Evolutionary conservation across 2,329 filamentous ascomycete genomes (phyloP), one percentile per base, ranked within the genome.

Genomic region (Phoma sp.): DNA sequence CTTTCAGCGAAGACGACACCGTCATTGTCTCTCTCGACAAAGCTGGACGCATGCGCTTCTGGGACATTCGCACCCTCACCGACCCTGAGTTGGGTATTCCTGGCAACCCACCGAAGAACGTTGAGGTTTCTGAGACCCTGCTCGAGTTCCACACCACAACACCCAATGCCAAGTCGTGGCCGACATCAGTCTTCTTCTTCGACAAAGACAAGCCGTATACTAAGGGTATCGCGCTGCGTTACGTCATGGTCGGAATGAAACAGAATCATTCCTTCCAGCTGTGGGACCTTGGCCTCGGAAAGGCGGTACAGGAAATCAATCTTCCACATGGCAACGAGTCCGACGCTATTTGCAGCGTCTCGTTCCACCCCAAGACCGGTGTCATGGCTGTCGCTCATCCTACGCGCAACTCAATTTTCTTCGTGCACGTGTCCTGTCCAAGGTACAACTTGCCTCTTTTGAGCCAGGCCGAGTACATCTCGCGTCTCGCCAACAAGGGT

Each of bases 191-290:
- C 54, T 84, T 96, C 73, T 89, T 99, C 76, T 87, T 99, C 65
- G 95, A 99, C 78, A 99, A 98, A 82, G 87, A 93, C 76, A 90
- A 93, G 59, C 92, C 95, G 40, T 97, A 96, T 77, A 86, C 88
- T 78, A 96, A 95, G 78, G 89, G 90, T 56, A 89, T 90, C 69
- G 93, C 96, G 42, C 82, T 97, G 59, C 87, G 95, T 58, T 99
- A 99, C 79, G 89, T 99, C 80, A 88, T 99, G 72, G 91, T 99
- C 59, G 95, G 95, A 67, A 91, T 98, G 86, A 97, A 98, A 80
- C 95, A 99, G 76, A 99, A 99, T 77, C 95, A 99, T 78, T 96
- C 93, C 51, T 86, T 99, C 58, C 96, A 99, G 80, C 86, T 99
- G 39, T 99, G 95, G 96, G 95, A 99, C 80, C 87, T 99, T 70